Base-by-base conservation (phyloP, 129 eudicot species). In the Artemisia tridentata region DNA sequence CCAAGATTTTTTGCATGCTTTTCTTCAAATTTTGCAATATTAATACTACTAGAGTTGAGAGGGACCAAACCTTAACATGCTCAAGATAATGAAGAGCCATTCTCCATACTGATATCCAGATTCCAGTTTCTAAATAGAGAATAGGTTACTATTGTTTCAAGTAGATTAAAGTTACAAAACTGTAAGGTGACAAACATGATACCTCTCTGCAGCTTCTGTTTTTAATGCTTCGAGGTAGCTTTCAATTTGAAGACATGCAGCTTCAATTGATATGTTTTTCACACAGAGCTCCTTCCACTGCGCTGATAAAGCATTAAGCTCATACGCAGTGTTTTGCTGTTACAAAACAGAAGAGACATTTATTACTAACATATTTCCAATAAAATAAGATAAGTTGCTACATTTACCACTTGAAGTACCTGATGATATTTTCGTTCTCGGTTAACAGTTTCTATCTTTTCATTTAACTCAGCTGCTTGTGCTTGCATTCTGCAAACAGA, bases 211-310 rank as follows among this genome's bases (percentile, higher is more conserved):
- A 41, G 96, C 96, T 82, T 89, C 92, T 61, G 71, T 70, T 81
- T 88, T 93, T 75, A 86, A 77, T 77, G 82, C 84, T 72, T 77
- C 86, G 20, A 84, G 80, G 20, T 74, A 69, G 27, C 73, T 72
- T 83, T 80, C 86, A 46, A 93, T 61, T 61, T 82, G 77, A 47
- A 78, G 83, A 67, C 95, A 93, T 65, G 96, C 96, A 60, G 87
- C 80, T 78, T 89, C 87, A 16, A 93, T 93, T 82, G 87, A 83
- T 52, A 93, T 93, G 78, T 93, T 93, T 74, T 93, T 93, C 75
- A 80, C 23, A 49, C 95, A 89, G 20, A 93, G 96, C 76, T 93
- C 98, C 82, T 78, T 93, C 98, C 98, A 93, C 73, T 93, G 98
- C 69, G 87, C 84, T 45, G 98, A 93, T 75, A 93, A 84, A 61